phyloP scores from a whole-genome alignment of 1,139 yeast species.

The Debaryomyces fabryi region DNA sequence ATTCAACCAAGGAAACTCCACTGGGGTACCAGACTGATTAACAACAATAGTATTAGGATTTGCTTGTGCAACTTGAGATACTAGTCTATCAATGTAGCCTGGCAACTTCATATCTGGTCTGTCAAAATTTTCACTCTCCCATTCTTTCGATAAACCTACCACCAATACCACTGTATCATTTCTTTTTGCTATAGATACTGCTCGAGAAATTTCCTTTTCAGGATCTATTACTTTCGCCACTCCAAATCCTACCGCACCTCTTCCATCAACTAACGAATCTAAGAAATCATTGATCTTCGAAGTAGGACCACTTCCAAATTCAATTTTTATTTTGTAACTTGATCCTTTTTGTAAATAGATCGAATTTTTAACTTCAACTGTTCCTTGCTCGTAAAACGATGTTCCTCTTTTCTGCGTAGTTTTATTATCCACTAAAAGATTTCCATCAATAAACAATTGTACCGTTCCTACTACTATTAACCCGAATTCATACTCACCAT shows the following conservation, averaged over 20 bases:
- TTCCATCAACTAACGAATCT: constrained; percentile 17
- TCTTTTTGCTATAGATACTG: constrained; percentile 30
- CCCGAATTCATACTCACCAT: constrained; percentile 56
- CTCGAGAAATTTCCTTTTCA: constrained; percentile 28
- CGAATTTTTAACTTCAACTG: constrained; percentile 45
- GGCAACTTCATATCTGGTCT: constrained; percentile 45
- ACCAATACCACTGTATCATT: constrained; percentile 45
- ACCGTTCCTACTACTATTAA: constrained; percentile 55
- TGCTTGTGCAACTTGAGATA: constrained; percentile 46
- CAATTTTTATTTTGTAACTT: constrained; percentile 44
- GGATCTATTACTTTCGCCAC: constrained; percentile 30
- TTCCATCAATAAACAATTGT: constrained; percentile 51
- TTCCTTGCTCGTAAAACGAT: constrained; percentile 51
- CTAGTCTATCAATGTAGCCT: constrained; percentile 48
- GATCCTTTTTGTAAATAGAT: constrained; percentile 42
- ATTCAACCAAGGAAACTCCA: constrained; percentile 58
- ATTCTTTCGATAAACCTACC: constrained; percentile 42
- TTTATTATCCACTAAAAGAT: constrained; percentile 56
- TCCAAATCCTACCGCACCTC: constrained; percentile 31
- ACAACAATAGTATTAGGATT: constrained; percentile 57
- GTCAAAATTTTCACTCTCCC: constrained; percentile 44
- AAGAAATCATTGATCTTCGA: constrained; percentile 15
- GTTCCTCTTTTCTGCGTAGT: constrained; percentile 53
- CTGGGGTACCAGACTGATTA: constrained; percentile 66
- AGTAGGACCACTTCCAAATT: constrained; percentile 56